Conservation (phyloP, 768 basidiomycete species). For the Pisolithus orientalis region DNA sequence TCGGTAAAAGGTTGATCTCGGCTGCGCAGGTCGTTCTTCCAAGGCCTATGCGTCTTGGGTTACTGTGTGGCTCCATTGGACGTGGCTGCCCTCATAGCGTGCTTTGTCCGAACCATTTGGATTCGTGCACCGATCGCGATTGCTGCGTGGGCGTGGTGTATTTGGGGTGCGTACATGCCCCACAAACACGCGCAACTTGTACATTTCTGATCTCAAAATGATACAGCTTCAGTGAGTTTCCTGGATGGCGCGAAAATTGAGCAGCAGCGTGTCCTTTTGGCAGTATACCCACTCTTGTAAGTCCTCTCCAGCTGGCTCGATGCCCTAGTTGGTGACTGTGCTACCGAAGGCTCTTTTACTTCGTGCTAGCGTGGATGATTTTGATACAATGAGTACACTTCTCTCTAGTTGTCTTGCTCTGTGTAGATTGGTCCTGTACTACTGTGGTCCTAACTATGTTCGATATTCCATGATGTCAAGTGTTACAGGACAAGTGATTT, state of each 20-base stretch:
- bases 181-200: background rate
- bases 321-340: constrained; percentile 4
- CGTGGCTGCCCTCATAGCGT: constrained; percentile 81
- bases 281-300: constrained; percentile 93
- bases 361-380: constrained; percentile 96
- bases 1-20: background rate
- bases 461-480: background rate
- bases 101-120: constrained; percentile 81
- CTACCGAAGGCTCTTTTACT: constrained; percentile 72
- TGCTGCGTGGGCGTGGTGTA: constrained; percentile 90
- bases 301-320: constrained; percentile 22
- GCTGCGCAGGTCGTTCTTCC: constrained; percentile 78
- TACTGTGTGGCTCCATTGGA: constrained; percentile 94
- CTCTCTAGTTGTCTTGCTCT: background rate
- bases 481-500: background rate
- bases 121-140: constrained; percentile 82
- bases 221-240: constrained; percentile 86
- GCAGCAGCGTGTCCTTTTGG: constrained; percentile 81
- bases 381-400: constrained; percentile 60
- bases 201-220: background rate
- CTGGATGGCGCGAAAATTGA: constrained; percentile 93
- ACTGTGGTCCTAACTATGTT: background rate
- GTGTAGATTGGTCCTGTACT: background rate
- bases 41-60: constrained; percentile 89
- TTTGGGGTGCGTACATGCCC: constrained; percentile 72